Evolutionary conservation across 116 monocot genomes (phyloP).

Genomic region (Cymodocea nodosa): DNA sequence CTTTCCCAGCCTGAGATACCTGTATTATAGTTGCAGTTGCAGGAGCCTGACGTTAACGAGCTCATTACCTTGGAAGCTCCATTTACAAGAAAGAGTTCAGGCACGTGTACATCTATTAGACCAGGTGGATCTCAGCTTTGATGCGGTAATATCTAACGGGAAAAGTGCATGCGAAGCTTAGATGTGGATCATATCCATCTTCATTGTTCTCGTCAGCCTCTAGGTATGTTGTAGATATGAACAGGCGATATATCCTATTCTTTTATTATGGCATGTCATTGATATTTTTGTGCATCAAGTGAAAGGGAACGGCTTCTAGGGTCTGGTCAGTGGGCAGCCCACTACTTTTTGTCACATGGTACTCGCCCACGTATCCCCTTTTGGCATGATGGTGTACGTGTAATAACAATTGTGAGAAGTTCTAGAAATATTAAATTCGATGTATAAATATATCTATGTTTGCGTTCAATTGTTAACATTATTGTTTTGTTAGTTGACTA

Average conservation of each 20-base stretch:
- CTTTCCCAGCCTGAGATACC: slow-evolving; percentile 4
- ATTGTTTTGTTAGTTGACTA: no score
- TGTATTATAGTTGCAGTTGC: slow-evolving; percentile 2
- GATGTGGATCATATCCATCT: neutral
- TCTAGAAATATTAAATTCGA: no score
- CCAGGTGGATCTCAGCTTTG: neutral
- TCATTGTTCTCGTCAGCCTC: neutral
- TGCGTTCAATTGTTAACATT: no score
- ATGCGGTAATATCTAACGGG: neutral
- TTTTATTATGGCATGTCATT: neutral
- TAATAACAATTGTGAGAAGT: no score
- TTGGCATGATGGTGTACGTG: no score
- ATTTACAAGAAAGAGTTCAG: neutral
- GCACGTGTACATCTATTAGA: neutral
- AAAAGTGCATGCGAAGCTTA: neutral
- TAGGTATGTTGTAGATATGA: neutral
- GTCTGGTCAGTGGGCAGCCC: no score
- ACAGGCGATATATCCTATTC: neutral
- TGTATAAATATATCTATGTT: no score
- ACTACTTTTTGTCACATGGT: no score
- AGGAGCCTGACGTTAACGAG: neutral
- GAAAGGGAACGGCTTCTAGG: no score
- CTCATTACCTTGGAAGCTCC: neutral
- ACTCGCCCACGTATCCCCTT: no score
- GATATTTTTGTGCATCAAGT: no score